phyloP scores from a whole-genome alignment of 495 filamentous ascomycete genomes.

The Penicillium mononematosum region DNA sequence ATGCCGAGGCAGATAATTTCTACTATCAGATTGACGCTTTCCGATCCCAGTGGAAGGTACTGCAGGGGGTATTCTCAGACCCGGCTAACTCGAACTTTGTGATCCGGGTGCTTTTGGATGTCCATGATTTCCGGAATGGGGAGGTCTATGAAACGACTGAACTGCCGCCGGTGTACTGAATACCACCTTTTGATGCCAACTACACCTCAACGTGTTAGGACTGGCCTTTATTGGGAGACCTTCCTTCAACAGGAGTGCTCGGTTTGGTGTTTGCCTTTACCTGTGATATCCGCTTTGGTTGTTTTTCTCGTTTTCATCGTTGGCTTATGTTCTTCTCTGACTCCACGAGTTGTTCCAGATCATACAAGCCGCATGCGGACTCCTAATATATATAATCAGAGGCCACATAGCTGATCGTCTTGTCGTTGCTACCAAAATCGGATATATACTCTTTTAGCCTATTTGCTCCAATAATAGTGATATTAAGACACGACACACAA shows the following conservation, averaged over 20 bases:
- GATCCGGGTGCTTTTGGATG: neutral
- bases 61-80: neutral
- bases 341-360: neutral
- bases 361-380: neutral
- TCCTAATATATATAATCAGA: neutral
- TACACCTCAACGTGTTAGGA: neutral
- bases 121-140: neutral
- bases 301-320: neutral
- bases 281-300: neutral
- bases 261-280: neutral
- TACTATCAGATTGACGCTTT: neutral
- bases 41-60: slow-evolving; percentile 3
- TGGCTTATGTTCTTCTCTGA: too few species aligned
- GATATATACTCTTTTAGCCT: neutral
- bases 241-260: neutral
- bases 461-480: neutral
- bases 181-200: neutral
- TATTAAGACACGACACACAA: too few species aligned
- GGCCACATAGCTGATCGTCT: neutral
- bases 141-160: neutral
- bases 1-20: neutral
- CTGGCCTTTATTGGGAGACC: neutral
- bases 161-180: neutral
- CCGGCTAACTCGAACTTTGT: neutral
- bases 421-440: neutral